A percentile compares a stretch with the other conserved stretches of the same genome.
Conservation (phyloP, 257 asterid genomes). For the Scutellaria barbata region DNA sequence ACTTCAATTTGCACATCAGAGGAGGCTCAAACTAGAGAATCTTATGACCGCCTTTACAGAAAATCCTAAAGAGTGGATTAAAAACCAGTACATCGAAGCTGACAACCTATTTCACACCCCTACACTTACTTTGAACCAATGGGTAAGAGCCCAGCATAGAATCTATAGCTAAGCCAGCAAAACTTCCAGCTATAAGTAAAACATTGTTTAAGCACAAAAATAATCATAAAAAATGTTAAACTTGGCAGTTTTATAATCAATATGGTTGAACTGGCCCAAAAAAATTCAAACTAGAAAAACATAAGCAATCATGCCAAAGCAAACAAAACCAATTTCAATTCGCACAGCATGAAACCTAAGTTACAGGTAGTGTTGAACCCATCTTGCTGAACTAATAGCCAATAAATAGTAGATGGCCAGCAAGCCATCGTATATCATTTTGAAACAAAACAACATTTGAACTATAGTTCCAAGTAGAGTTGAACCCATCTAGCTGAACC, state of each 20-base stretch:
- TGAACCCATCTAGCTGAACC: neutral
- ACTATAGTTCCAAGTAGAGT: neutral
- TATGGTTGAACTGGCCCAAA: neutral
- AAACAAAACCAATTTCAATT: slow-evolving; percentile 4
- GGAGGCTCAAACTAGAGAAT: neutral
- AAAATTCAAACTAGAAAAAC: neutral
- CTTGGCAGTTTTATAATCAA: no score
- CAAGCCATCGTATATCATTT: neutral
- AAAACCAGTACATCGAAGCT: slow-evolving; percentile 14
- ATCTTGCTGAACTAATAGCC: neutral
- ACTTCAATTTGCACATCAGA: slow-evolving; percentile 6
- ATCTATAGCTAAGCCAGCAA: neutral
- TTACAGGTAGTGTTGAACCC: neutral
- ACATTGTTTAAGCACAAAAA: neutral
- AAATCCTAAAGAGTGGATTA: slow-evolving; percentile 13
- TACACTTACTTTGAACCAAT: slow-evolving; percentile 5
- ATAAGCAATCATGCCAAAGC: neutral
- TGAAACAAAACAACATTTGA: neutral
- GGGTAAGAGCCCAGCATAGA: neutral
- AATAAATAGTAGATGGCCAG: neutral
- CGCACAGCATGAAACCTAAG: neutral
- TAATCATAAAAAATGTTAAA: neutral
- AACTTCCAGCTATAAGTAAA: neutral
- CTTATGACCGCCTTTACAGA: neutral
- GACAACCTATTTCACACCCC: slow-evolving; percentile 2